Conservation (phyloP, 441 rosid species). For the Gossypium schwendimanii region DNA sequence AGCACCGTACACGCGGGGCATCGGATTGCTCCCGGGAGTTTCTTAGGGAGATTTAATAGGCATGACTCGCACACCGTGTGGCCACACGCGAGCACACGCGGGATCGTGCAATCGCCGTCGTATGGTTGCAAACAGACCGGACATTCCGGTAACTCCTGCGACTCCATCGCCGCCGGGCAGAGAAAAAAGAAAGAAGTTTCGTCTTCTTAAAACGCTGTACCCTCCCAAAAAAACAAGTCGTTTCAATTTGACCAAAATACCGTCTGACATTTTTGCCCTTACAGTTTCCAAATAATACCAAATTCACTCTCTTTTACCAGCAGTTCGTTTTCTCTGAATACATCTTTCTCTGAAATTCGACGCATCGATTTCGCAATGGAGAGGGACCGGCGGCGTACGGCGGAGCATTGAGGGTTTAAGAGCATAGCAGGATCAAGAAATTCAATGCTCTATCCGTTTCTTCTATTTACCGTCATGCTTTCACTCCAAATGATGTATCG, state of each 20-base stretch:
- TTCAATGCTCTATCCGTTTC: constrained; percentile 59
- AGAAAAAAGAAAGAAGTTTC: background rate
- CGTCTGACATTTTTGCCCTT: background rate
- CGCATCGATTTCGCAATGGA: constrained; percentile 1
- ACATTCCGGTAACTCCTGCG: constrained; percentile 72
- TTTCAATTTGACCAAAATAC: background rate
- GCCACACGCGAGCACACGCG: constrained; percentile 81
- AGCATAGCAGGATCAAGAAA: constrained; percentile 65
- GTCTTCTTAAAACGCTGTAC: background rate
- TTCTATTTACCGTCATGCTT: constrained; percentile 52
- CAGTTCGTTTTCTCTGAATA: background rate
- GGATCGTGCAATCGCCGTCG: constrained; percentile 47
- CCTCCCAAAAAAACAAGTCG: background rate
- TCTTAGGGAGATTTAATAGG: constrained; percentile 50
- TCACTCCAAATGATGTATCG: constrained; percentile 67
- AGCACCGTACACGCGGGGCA: constrained; percentile 85
- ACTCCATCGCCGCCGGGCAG: constrained; percentile 25
- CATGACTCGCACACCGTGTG: constrained; percentile 78
- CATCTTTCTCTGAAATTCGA: background rate
- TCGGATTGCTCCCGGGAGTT: constrained; percentile 55
- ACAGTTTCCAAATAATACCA: background rate
- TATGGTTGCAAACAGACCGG: constrained; percentile 80
- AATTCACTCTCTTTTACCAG: background rate
- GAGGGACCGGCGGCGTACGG: constrained; percentile 11
- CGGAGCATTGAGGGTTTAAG: background rate